Conservation (phyloP, 129 eudicot genomes). For the Flaveria linearis region DNA sequence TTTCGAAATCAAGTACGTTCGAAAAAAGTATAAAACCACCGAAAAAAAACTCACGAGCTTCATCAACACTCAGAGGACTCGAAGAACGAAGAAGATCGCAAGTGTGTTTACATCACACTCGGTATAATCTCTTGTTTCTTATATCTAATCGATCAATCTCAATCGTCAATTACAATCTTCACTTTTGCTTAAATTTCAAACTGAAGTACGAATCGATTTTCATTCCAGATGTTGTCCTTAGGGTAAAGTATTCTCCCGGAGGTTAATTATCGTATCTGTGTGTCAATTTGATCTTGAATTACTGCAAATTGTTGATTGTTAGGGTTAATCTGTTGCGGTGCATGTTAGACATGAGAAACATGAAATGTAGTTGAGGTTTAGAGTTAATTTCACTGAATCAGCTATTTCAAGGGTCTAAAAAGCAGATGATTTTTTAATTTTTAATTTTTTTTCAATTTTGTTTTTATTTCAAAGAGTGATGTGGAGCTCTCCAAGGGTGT, state of each 20-base stretch:
- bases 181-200: conserved; percentile 1
- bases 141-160: conserved; percentile 12
- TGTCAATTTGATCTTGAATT: conserved; percentile 15
- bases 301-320: conserved; percentile 14
- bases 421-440: not conserved
- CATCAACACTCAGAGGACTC: conserved; percentile 5
- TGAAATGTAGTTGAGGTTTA: conserved; percentile 29
- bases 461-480: no score
- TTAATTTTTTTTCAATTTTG: not conserved
- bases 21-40: not conserved
- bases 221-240: not conserved
- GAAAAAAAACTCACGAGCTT: not conserved
- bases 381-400: conserved; percentile 9
- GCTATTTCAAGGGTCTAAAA: not conserved
- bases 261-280: conserved; percentile 16
- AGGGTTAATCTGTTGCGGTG: conserved; percentile 25
- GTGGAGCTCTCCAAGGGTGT: not conserved
- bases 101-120: conserved; percentile 12
- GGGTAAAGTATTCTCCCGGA: not conserved
- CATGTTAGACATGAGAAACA: conserved; percentile 3
- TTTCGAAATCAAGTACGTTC: not conserved
- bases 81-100: conserved; percentile 1
- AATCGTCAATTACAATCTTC: conserved; percentile 1
- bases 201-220: conserved; percentile 12
- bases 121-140: conserved; percentile 29